These are phyloP conservation scores for Xerocomus nothofagi DNA, from an alignment of 1,284 basidiomycete genomes.

Conservation along the genomic window DNA sequence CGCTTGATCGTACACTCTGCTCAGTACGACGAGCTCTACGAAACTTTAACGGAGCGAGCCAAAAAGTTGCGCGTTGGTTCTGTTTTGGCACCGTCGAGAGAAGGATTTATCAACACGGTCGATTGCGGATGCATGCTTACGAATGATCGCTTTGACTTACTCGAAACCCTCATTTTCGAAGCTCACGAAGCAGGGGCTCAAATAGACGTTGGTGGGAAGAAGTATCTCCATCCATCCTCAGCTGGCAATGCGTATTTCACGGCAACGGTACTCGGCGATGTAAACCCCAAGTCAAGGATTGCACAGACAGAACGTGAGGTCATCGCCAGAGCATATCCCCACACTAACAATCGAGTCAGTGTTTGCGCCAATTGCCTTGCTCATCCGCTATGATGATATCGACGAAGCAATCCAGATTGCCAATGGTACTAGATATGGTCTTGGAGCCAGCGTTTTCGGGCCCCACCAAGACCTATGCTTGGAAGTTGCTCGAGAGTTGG, in stretches of 20 bases:
- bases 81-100: constrained; percentile 58
- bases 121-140: constrained; percentile 86
- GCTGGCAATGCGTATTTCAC: constrained; percentile 78
- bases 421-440: constrained; percentile 83
- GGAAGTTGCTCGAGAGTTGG: constrained; percentile 73
- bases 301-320: constrained; percentile 76
- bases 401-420: constrained; percentile 86
- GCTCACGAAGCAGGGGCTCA: constrained; percentile 76
- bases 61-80: constrained; percentile 70
- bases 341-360: constrained; percentile 46
- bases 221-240: constrained; percentile 64
- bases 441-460: constrained; percentile 97
- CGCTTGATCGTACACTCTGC: constrained; percentile 81
- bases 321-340: neutral
- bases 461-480: constrained; percentile 73
- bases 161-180: constrained; percentile 70
- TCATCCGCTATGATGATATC: constrained; percentile 79
- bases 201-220: constrained; percentile 66
- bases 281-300: constrained; percentile 72
- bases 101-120: constrained; percentile 67
- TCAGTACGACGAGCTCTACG: constrained; percentile 74
- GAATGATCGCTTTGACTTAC: constrained; percentile 62
- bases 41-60: constrained; percentile 62
- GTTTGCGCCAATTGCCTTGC: constrained; percentile 85
- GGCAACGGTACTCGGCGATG: constrained; percentile 86